These are phyloP conservation scores for Nothophaeocryptopus gaeumannii DNA, from an alignment of 2,329 filamentous ascomycete genomes.

Conservation along the genomic window DNA sequence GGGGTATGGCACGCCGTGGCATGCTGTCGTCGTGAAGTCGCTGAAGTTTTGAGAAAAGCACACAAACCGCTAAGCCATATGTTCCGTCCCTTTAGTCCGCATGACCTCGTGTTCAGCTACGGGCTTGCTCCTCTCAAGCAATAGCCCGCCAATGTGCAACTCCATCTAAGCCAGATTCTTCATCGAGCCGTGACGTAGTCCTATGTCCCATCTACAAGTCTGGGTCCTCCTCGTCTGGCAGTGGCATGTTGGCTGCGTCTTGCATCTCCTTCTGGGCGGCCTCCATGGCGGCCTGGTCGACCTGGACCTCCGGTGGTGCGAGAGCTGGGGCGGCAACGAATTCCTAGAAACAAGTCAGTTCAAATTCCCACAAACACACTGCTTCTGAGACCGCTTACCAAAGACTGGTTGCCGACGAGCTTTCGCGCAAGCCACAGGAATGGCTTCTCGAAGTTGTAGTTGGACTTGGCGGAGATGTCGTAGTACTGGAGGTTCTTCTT, in stretches of 20 bases:
- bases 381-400: slow-evolving; percentile 57
- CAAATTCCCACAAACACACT: neutral
- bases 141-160: slow-evolving; percentile 19
- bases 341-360: slow-evolving; percentile 59
- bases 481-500: slow-evolving; percentile 99
- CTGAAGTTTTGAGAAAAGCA: slow-evolving; percentile 25
- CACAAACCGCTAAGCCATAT: slow-evolving; percentile 27
- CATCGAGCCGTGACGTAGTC: slow-evolving; percentile 21
- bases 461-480: slow-evolving; percentile 99
- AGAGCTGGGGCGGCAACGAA: slow-evolving; percentile 95
- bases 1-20: slow-evolving; percentile 16
- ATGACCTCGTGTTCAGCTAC: slow-evolving; percentile 23
- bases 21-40: slow-evolving; percentile 20
- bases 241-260: slow-evolving; percentile 73
- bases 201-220: slow-evolving; percentile 46
- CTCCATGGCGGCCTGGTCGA: slow-evolving; percentile 78
- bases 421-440: slow-evolving; percentile 99
- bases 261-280: slow-evolving; percentile 88
- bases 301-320: slow-evolving; percentile 85
- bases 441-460: slow-evolving; percentile 99
- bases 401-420: slow-evolving; percentile 85
- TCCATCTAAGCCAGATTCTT: slow-evolving; percentile 14
- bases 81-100: slow-evolving; percentile 27
- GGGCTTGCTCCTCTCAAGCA: slow-evolving; percentile 14
- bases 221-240: slow-evolving; percentile 91